Conservation (phyloP, 108 stramenopile species). For the Nitzschia putrida region DNA sequence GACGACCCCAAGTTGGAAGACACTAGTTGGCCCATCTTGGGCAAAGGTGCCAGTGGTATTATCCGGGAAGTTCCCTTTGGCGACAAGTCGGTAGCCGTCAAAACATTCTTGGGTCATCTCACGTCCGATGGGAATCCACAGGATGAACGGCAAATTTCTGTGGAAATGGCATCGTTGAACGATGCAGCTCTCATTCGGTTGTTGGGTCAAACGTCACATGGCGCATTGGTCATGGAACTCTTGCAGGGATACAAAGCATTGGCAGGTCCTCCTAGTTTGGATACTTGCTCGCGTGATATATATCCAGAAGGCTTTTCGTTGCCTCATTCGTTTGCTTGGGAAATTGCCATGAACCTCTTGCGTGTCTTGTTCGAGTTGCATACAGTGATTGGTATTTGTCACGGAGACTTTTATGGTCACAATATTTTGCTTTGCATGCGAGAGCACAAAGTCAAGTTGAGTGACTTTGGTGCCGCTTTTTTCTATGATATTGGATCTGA, state of each 20-base stretch:
- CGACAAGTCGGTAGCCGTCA: constrained; percentile 35
- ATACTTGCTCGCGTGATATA: constrained; percentile 65
- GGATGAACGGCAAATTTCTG: constrained; percentile 48
- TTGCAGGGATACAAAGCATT: constrained; percentile 47
- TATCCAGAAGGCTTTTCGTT: constrained; percentile 19
- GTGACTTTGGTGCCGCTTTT: constrained; percentile 74
- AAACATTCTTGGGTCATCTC: constrained; percentile 40
- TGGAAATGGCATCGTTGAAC: constrained; percentile 28
- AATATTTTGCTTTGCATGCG: constrained; percentile 56
- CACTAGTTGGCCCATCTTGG: constrained; percentile 37
- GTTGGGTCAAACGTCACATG: constrained; percentile 46
- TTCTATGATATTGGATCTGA: constrained; percentile 35
- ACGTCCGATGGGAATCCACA: constrained; percentile 65
- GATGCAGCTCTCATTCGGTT: constrained; percentile 44
- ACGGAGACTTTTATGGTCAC: constrained; percentile 76
- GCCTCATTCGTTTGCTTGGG: constrained; percentile 21
- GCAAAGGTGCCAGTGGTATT: constrained; percentile 61
- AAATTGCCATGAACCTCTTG: constrained; percentile 34
- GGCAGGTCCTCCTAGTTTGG: constrained; percentile 63
- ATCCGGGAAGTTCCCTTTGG: constrained; percentile 36
- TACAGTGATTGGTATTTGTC: constrained; percentile 46
- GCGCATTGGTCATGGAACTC: constrained; percentile 65
- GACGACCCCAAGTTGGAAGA: constrained; percentile 28
- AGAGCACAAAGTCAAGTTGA: constrained; percentile 40
- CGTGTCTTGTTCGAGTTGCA: constrained; percentile 47